phyloP scores from a whole-genome alignment of 73 alveolate genomes.

The Stentor coeruleus region DNA sequence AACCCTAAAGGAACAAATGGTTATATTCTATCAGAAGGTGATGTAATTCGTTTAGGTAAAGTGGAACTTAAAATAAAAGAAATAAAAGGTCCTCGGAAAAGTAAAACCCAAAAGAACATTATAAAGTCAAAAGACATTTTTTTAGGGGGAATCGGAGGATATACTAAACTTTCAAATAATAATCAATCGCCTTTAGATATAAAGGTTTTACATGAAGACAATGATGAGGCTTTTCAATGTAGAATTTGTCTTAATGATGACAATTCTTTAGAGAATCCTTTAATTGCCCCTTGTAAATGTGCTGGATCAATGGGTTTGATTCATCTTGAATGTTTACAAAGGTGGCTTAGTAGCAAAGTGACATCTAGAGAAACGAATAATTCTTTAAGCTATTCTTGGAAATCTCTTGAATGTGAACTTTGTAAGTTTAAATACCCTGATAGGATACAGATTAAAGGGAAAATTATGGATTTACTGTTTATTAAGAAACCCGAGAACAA shows the following conservation, averaged over 20 bases:
- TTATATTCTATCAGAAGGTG: conserved; percentile 60
- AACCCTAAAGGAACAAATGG: conserved; percentile 41
- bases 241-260: conserved; percentile 37
- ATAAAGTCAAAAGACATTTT: neutral
- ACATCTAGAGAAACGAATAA: conserved; percentile 20
- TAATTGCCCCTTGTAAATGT: conserved; percentile 88
- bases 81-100: conserved; percentile 25
- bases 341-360: conserved; percentile 78
- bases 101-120: neutral
- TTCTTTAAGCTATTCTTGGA: conserved; percentile 33
- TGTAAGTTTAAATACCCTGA: conserved; percentile 34
- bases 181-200: neutral
- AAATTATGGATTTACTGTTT: conserved; percentile 34
- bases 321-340: conserved; percentile 79
- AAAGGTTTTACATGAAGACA: neutral
- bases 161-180: too few relatives aligned
- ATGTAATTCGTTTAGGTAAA: conserved; percentile 62
- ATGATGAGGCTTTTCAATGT: conserved; percentile 7
- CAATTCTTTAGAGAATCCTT: conserved; percentile 56
- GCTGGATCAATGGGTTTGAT: conserved; percentile 87
- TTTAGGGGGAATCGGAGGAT: neutral
- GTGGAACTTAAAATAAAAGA: conserved; percentile 62
- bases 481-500: conserved; percentile 42
- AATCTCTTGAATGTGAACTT: conserved; percentile 46
- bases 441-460: conserved; percentile 32